Conservation (phyloP, 1,284 basidiomycete genomes). For the Ganoderma meredithae region DNA sequence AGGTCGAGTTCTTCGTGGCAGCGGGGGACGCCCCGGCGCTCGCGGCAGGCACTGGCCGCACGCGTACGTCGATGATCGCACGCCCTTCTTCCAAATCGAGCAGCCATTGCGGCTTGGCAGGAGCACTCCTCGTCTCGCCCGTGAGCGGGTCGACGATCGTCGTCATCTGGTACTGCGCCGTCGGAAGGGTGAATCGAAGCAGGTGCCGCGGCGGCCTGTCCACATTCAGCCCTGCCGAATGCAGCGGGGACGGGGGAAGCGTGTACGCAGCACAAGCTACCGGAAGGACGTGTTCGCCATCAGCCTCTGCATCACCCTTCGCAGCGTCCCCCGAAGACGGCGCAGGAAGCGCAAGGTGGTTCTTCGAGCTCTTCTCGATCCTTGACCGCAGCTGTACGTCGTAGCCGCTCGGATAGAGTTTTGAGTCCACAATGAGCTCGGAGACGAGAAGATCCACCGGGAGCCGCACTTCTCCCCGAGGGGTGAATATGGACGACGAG, state of each 20-base stretch:
- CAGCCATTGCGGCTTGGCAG: slow-evolving; percentile 80
- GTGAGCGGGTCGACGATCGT: slow-evolving; percentile 84
- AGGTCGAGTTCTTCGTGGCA: neutral
- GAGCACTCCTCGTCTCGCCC: slow-evolving; percentile 68
- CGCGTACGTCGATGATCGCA: slow-evolving; percentile 66
- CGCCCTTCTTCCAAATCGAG: slow-evolving; percentile 70
- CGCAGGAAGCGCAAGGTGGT: slow-evolving; percentile 33
- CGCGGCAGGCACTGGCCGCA: slow-evolving; percentile 50
- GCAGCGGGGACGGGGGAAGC: slow-evolving; percentile 80
- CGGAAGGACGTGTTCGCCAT: slow-evolving; percentile 49
- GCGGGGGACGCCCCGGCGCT: slow-evolving; percentile 20
- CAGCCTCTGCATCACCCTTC: slow-evolving; percentile 15
- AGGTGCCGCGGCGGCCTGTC: slow-evolving; percentile 75
- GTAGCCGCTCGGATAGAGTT: slow-evolving; percentile 77
- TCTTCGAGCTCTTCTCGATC: slow-evolving; percentile 45
- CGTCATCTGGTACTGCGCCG: slow-evolving; percentile 78
- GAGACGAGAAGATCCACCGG: slow-evolving; percentile 69
- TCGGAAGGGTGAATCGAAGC: slow-evolving; percentile 80
- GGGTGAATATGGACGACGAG: slow-evolving; percentile 61
- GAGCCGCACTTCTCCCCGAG: slow-evolving; percentile 63
- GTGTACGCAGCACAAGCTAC: slow-evolving; percentile 65
- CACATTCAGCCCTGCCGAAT: slow-evolving; percentile 72
- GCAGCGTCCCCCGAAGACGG: slow-evolving; percentile 11
- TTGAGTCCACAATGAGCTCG: slow-evolving; percentile 80
- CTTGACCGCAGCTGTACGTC: slow-evolving; percentile 59